Evolutionary conservation across 108 stramenopile species (phyloP), one percentile per base, ranked within the genome.

Genomic region (Licmophora abbreviata): DNA sequence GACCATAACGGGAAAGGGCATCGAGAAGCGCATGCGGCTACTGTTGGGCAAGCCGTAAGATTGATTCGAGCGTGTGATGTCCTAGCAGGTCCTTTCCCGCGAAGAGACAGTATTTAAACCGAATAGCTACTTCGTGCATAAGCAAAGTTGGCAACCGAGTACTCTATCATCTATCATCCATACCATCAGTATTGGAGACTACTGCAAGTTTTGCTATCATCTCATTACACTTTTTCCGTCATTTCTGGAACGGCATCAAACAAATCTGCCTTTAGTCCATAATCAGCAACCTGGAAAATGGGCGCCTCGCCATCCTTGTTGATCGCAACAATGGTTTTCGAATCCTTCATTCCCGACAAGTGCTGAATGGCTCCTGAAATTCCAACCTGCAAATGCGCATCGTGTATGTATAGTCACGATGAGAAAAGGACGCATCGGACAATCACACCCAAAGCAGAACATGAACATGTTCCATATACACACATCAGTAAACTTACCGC

Each of bases 281-380:
- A 97, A 83, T 99, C 98, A 5, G 95, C 92, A 9, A 98, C 96
- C 57, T 92, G 87, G 59, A 99, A 97, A 61, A 99, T 99, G 35
- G 99, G 99, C 9, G 99, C 99, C 58, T 99, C 99, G 25, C 80
- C 67, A 80, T 99, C 99, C 65, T 95, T 98, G 67, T 99, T 99
- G 71, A 99, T 97, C 51, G 96, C 96, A 18, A 99, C 97, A 71
- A 99, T 98, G 23, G 88, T 90, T 66, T 99, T 99, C 63, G 79
- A 80, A 71, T 99, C 99, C 62, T 98, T 99, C 99, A 99, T 99
- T 52, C 99, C 99, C 35, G 74, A 73, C 43, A 99, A 77, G 70
- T 99, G 99, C 66, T 99, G 99, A 73, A 99, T 99, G n/a, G 99
- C 99, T 17, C 99, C 99, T n/a, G 81, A 85, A 68, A 99, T 99